Evolutionary conservation across 352 stramenopile species (phyloP).

Genomic region (Globisporangium cylindrosporum): DNA sequence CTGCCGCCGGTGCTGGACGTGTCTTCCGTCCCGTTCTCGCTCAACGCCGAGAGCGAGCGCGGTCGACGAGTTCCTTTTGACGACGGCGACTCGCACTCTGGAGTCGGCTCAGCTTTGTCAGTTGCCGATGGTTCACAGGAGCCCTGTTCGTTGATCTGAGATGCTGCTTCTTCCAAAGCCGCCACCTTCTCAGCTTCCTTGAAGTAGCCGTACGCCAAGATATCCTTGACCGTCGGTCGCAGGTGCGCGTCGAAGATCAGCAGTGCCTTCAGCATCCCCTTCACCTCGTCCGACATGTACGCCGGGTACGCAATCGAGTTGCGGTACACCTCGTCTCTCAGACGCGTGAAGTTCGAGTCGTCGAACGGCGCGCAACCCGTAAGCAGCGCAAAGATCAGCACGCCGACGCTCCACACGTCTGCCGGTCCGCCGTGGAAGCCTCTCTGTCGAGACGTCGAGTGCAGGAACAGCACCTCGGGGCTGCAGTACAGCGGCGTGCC

Average conservation of each 20-base stretch:
- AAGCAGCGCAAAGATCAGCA: conserved; percentile 81
- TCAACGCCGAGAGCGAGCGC: conserved; percentile 43
- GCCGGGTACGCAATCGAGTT: conserved; percentile 66
- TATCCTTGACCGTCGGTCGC: conserved; percentile 54
- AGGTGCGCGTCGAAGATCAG: conserved; percentile 59
- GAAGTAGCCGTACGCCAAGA: conserved; percentile 66
- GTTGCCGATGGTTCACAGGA: neutral
- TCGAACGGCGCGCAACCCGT: conserved; percentile 81
- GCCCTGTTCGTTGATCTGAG: conserved; percentile 4
- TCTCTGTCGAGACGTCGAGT: conserved; percentile 31
- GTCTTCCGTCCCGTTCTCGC: conserved; percentile 38
- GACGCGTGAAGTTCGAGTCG: conserved; percentile 62
- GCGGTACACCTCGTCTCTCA: conserved; percentile 65
- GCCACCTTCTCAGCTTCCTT: conserved; percentile 16
- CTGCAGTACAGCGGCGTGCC: conserved; percentile 83
- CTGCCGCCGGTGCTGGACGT: conserved; percentile 64
- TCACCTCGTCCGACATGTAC: conserved; percentile 59
- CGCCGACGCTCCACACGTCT: conserved; percentile 76
- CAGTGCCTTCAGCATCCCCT: conserved; percentile 64
- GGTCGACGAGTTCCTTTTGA: conserved; percentile 22
- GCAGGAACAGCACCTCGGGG: conserved; percentile 71
- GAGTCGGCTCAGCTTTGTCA: neutral
- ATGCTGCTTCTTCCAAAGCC: neutral
- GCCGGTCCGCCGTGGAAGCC: conserved; percentile 62
- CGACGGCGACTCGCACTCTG: neutral